phyloP scores from a whole-genome alignment of 208 protist species.

The Strigomonas galati region DNA sequence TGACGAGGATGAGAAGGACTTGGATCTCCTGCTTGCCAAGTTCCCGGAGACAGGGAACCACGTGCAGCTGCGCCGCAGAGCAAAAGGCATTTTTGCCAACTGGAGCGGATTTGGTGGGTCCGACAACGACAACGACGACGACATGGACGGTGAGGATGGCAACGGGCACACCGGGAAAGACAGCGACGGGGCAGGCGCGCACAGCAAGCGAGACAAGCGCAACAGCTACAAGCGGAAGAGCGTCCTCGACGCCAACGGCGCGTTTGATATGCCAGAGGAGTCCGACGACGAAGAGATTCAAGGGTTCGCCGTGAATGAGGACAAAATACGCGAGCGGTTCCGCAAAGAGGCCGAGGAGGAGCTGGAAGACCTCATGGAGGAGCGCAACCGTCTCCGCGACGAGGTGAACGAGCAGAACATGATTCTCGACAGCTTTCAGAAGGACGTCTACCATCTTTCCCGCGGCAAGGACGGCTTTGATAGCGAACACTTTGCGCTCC shows the following conservation, averaged over 20 bases:
- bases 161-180: slow-evolving; percentile 7
- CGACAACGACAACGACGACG: slow-evolving; percentile 17
- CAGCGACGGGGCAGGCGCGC: not conserved
- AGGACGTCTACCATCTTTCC: slow-evolving; percentile 59
- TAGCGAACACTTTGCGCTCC: slow-evolving; percentile 60
- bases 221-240: too few species aligned
- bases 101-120: slow-evolving; percentile 24
- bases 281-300: slow-evolving; percentile 21
- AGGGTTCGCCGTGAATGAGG: slow-evolving; percentile 43
- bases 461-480: slow-evolving; percentile 24
- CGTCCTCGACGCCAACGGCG: too few species aligned
- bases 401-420: slow-evolving; percentile 38
- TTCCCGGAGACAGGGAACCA: slow-evolving; percentile 67
- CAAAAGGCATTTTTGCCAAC: slow-evolving; percentile 32
- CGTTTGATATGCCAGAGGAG: not conserved
- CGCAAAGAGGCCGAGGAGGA: slow-evolving; percentile 54
- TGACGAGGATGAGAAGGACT: slow-evolving; percentile 30
- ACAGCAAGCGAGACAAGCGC: not conserved
- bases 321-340: slow-evolving; percentile 46
- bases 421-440: slow-evolving; percentile 37
- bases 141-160: not conserved
- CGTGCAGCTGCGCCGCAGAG: slow-evolving; percentile 57
- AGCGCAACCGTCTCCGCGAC: slow-evolving; percentile 35
- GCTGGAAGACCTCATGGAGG: slow-evolving; percentile 42
- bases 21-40: slow-evolving; percentile 49